phyloP scores from a whole-genome alignment of 768 basidiomycete species.

The Lentinula aciculospora region DNA sequence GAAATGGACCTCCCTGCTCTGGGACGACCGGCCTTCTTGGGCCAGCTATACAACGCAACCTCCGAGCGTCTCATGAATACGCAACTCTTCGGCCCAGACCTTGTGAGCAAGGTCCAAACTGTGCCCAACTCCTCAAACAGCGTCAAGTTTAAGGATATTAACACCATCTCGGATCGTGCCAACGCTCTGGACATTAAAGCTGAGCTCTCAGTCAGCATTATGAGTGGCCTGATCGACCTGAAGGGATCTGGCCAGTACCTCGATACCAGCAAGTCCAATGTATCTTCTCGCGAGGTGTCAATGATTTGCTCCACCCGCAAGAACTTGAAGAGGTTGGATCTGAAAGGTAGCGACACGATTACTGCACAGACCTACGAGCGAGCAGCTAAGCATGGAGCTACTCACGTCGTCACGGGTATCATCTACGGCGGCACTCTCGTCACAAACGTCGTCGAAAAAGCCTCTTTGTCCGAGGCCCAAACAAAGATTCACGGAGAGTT shows the following conservation, averaged over 20 bases:
- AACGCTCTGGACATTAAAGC: no score
- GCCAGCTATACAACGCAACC: neutral
- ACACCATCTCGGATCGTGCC: no score
- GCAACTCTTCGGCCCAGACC: neutral
- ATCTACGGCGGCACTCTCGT: slow-evolving; percentile 12
- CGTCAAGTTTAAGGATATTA: neutral
- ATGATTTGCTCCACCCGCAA: slow-evolving; percentile 7
- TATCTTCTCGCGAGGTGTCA: slow-evolving; percentile 4
- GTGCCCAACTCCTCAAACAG: no score
- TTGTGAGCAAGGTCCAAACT: neutral
- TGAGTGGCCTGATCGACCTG: slow-evolving; percentile 1
- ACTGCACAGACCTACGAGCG: neutral
- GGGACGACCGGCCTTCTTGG: neutral
- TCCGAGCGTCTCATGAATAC: neutral
- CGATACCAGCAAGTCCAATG: slow-evolving; percentile 8
- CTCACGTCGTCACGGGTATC: slow-evolving; percentile 14
- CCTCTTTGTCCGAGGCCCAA: neutral
- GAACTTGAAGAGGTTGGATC: neutral
- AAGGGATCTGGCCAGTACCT: slow-evolving; percentile 8
- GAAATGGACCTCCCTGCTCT: neutral
- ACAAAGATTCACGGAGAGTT: neutral
- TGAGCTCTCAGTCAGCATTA: neutral
- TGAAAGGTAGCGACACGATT: neutral
- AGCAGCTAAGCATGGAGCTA: slow-evolving; percentile 7
- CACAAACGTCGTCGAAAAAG: slow-evolving; percentile 1